These are phyloP conservation scores for Aspergillus luchuensis DNA, from an alignment of 2,329 filamentous ascomycete species.

Conservation along the genomic window DNA sequence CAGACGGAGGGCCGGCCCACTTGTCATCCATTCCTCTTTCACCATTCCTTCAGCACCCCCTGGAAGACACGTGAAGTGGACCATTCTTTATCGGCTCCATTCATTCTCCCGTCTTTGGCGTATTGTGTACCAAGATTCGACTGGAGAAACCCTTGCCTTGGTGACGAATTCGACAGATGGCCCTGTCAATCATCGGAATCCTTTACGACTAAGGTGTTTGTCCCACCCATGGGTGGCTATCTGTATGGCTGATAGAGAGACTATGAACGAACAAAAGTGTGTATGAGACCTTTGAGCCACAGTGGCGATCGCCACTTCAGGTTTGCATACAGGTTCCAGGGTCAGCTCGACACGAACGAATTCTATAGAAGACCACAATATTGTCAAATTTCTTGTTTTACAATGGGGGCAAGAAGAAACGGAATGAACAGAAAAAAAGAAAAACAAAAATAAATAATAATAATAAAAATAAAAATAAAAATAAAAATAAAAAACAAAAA, in stretches of 20 bases:
- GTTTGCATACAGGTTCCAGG: background rate
- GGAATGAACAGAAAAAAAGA: no score
- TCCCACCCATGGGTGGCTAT: conserved; percentile 4
- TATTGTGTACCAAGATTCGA: conserved; percentile 23
- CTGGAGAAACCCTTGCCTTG: conserved; percentile 19
- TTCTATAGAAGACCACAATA: background rate
- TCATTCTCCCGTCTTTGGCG: conserved; percentile 22
- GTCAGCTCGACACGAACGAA: background rate
- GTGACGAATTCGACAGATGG: conserved; percentile 17
- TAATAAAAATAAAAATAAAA: no score
- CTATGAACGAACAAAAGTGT: conserved; percentile 9
- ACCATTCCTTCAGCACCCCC: conserved; percentile 5
- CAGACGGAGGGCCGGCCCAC: background rate
- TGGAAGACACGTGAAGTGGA: conserved; percentile 19
- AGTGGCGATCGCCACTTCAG: conserved; percentile 6
- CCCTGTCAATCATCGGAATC: conserved; percentile 5
- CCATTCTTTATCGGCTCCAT: conserved; percentile 17
- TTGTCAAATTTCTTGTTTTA: background rate
- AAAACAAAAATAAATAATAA: no score
- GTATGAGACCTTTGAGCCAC: conserved; percentile 8
- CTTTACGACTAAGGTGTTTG: background rate
- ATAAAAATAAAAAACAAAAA: background rate
- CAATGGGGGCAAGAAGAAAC: no score
- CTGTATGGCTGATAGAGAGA: conserved; percentile 16
- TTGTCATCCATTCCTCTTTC: background rate